Evolutionary conservation across 2,329 filamentous ascomycete species (phyloP), one percentile per base, ranked within the genome.

Genomic region (Fusarium sp.): DNA sequence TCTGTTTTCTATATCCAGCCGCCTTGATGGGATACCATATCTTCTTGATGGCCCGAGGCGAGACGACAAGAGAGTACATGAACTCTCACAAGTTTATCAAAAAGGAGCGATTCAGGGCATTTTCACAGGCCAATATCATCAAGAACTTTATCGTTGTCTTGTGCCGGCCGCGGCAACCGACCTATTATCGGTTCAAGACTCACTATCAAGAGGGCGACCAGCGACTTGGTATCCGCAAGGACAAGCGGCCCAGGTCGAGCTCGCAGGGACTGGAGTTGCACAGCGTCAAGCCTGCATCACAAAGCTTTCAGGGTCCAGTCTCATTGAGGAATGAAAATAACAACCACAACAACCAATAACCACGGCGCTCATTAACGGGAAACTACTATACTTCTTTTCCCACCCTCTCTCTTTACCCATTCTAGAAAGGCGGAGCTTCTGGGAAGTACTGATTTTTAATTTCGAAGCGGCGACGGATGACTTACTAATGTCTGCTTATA

Each of bases 1-100:
- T 99, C 45, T 90, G 88, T 1, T 89, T 93, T 45, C 87, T 92
- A 7, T 99, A 99, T 82, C 96, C 96, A 1, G 90, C 92, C 45
- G 94, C 95, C 50, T 86, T 99, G 7, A 94, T 92, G 86, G 89
- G 90, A 25, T 99, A 99, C 81, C 97, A 99, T 83, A 81, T 98
- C 56, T 98, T 97, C 85, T 88, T 99, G 50, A 95, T 97, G 85
- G 93, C 91, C 8, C 89, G 96, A 35, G 97, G 96, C 58, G 96
- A 99, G 86, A 99, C 96, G 0, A 99, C 97, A 1, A 89, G 97
- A 76, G 97, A 99, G 83, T 98, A 98, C 82, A 90, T 99, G 74
- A 98, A 97, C 84, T 95, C 94, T 6, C 95, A 98, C 84, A 98
- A 98, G 83, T 98, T 99, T 81, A 86, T 93, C 72, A 97, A 97